These are phyloP conservation scores for Uronychia setigera DNA, from an alignment of 73 alveolate species.

Conservation along the genomic window DNA sequence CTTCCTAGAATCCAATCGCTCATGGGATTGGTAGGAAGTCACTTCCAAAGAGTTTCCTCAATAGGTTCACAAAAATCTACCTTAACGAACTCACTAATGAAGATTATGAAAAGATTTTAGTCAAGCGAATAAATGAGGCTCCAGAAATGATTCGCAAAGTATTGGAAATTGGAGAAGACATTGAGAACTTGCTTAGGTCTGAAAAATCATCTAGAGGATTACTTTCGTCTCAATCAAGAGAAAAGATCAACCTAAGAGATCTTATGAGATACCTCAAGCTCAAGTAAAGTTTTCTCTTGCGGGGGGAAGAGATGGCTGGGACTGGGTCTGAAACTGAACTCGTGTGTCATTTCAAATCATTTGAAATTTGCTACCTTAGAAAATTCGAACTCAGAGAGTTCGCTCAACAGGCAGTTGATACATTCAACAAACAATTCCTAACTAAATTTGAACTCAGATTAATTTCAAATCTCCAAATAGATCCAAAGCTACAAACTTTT, in stretches of 20 bases:
- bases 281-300: background rate
- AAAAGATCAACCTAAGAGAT: constrained; percentile 56
- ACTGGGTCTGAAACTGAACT: background rate
- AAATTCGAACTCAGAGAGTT: background rate
- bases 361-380: constrained; percentile 25
- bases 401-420: background rate
- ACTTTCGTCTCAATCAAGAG: background rate
- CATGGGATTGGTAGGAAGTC: constrained; percentile 98
- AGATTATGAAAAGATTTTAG: constrained; percentile 70
- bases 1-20: constrained; percentile 96
- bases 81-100: constrained; percentile 79
- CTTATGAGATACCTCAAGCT: constrained; percentile 41
- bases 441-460: too few species aligned
- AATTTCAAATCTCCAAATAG: too few species aligned
- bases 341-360: background rate
- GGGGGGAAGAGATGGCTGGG: background rate
- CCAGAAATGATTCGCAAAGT: constrained; percentile 39
- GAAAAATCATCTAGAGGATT: constrained; percentile 40
- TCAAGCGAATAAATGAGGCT: constrained; percentile 34
- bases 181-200: constrained; percentile 45
- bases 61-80: constrained; percentile 97
- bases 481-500: too few species aligned
- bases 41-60: constrained; percentile 97
- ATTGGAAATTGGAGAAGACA: constrained; percentile 47
- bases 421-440: background rate